phyloP scores from a whole-genome alignment of 179 eudicot genomes.

The Sideroxylon spinosum region DNA sequence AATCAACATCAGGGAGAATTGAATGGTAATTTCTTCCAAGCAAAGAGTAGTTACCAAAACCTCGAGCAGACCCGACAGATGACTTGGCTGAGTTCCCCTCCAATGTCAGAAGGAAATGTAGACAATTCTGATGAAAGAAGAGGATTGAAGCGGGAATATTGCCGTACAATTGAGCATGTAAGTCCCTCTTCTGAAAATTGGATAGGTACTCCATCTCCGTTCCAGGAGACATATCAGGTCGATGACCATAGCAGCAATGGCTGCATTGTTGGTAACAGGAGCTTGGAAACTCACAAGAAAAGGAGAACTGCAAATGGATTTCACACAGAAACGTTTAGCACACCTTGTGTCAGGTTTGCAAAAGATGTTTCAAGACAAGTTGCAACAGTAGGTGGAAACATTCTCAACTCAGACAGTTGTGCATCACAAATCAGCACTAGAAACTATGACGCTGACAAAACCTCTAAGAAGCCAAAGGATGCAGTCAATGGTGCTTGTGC shows the following conservation, averaged over 20 bases:
- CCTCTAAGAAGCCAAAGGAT: conserved; percentile 11
- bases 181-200: conserved; percentile 7
- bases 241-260: background rate
- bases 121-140: conserved; percentile 23
- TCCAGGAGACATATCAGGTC: background rate
- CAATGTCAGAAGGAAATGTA: conserved; percentile 1
- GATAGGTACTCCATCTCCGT: conserved; percentile 15
- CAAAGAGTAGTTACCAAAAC: conserved; percentile 14
- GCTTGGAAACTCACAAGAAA: conserved; percentile 25
- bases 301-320: conserved; percentile 17
- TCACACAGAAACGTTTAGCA: conserved; percentile 13
- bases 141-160: conserved; percentile 28
- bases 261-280: conserved; percentile 15
- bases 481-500: conserved; percentile 10
- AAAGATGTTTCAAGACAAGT: conserved; percentile 16
- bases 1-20: conserved; percentile 20
- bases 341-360: conserved; percentile 5
- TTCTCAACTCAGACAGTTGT: conserved; percentile 11
- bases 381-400: conserved; percentile 4
- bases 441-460: conserved; percentile 14
- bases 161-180: background rate
- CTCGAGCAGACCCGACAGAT: conserved; percentile 17
- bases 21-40: conserved; percentile 11
- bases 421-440: conserved; percentile 16
- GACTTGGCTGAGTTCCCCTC: conserved; percentile 17